Conservation (phyloP, 2,329 filamentous ascomycete species). For the Orbilia quercus region DNA sequence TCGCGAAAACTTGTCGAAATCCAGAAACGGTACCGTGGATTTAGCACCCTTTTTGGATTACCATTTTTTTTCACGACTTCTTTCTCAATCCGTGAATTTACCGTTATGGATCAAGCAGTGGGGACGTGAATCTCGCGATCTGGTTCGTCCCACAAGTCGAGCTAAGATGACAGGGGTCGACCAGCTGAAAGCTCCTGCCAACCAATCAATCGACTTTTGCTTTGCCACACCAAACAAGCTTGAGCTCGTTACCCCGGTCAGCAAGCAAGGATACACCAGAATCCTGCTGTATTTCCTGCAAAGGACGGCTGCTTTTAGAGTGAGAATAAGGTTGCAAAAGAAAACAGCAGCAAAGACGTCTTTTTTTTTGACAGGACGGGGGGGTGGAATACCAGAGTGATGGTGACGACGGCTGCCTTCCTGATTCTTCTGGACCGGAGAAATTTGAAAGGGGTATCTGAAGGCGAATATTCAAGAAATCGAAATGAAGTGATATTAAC, state of each 20-base stretch:
- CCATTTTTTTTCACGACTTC: constrained; percentile 29
- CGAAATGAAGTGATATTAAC: constrained; percentile 49
- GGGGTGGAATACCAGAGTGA: constrained; percentile 38
- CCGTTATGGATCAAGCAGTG: constrained; percentile 50
- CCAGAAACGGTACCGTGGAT: constrained; percentile 40
- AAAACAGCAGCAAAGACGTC: constrained; percentile 32
- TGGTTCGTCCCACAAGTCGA: constrained; percentile 56
- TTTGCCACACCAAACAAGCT: constrained; percentile 56
- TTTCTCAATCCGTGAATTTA: constrained; percentile 41
- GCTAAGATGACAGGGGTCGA: constrained; percentile 51
- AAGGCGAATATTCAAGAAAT: constrained; percentile 47
- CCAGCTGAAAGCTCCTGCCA: constrained; percentile 51
- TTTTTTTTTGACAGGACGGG: constrained; percentile 54
- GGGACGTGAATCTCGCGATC: constrained; percentile 56
- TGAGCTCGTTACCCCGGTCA: constrained; percentile 48
- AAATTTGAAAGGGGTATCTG: constrained; percentile 56
- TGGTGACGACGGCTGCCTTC: constrained; percentile 54
- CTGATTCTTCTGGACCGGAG: constrained; percentile 32
- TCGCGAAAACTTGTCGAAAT: constrained; percentile 52
- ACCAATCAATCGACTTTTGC: constrained; percentile 51
- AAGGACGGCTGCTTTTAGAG: constrained; percentile 49
- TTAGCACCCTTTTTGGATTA: constrained; percentile 30
- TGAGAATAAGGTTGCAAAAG: constrained; percentile 45
- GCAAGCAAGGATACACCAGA: constrained; percentile 42
- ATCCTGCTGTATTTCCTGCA: constrained; percentile 47